phyloP scores from a whole-genome alignment of 1,284 basidiomycete species.

The Fomitopsis palustris region DNA sequence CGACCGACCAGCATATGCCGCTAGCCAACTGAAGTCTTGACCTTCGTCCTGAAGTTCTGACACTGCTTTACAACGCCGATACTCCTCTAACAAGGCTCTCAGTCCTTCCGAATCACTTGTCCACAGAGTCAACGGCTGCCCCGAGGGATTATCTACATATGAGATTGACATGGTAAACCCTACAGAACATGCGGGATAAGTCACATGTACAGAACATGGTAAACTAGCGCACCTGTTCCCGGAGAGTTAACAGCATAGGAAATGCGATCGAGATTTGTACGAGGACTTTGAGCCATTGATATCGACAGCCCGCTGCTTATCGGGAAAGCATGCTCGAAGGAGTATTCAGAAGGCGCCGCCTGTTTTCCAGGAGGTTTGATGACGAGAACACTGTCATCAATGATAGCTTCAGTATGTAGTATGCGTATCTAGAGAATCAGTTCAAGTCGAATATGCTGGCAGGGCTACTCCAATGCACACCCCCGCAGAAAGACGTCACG shows the following conservation, averaged over 20 bases:
- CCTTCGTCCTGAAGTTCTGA: neutral
- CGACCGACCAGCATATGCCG: slow-evolving; percentile 15
- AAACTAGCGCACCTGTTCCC: slow-evolving; percentile 20
- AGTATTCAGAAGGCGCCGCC: slow-evolving; percentile 8
- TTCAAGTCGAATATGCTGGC: neutral
- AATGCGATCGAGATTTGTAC: slow-evolving; percentile 19
- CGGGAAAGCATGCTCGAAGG: slow-evolving; percentile 45
- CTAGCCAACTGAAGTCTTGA: slow-evolving; percentile 31
- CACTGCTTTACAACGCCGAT: slow-evolving; percentile 44
- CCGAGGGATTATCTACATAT: slow-evolving; percentile 32
- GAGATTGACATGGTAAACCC: slow-evolving; percentile 45
- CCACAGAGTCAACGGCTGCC: slow-evolving; percentile 36
- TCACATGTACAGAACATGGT: neutral
- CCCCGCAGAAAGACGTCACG: neutral
- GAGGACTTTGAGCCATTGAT: slow-evolving; percentile 46
- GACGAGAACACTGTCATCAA: slow-evolving; percentile 40
- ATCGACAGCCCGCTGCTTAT: slow-evolving; percentile 50
- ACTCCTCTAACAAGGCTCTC: slow-evolving; percentile 42
- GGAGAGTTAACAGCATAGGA: slow-evolving; percentile 9
- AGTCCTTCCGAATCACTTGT: slow-evolving; percentile 45
- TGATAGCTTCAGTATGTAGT: neutral
- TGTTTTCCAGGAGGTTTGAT: slow-evolving; percentile 22
- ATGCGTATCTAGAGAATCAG: neutral
- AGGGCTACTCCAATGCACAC: neutral
- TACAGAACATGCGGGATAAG: slow-evolving; percentile 1